Evolutionary conservation across 2,329 filamentous ascomycete genomes (phyloP).

Genomic region (Phialocephala sp.): DNA sequence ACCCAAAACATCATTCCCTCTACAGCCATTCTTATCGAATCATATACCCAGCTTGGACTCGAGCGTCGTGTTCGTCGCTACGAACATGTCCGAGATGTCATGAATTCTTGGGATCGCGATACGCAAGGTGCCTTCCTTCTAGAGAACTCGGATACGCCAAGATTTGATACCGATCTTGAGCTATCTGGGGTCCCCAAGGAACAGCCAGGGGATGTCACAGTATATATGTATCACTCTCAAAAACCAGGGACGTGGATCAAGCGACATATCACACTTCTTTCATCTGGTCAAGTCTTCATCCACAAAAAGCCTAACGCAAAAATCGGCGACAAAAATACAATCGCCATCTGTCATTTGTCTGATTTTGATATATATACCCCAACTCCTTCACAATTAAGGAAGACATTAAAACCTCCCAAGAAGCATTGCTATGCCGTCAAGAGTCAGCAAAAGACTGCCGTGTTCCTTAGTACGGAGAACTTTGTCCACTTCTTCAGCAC

Average conservation of each 20-base stretch:
- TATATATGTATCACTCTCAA: slow-evolving; percentile 81
- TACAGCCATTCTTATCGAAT: slow-evolving; percentile 76
- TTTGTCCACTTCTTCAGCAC: slow-evolving; percentile 93
- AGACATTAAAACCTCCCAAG: slow-evolving; percentile 81
- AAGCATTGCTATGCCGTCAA: slow-evolving; percentile 87
- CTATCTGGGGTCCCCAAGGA: slow-evolving; percentile 66
- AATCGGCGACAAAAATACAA: slow-evolving; percentile 66
- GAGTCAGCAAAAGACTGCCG: slow-evolving; percentile 84
- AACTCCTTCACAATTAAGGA: slow-evolving; percentile 68
- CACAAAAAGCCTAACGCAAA: slow-evolving; percentile 73
- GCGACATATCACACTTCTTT: slow-evolving; percentile 74
- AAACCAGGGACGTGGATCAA: slow-evolving; percentile 89
- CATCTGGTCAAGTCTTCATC: slow-evolving; percentile 73
- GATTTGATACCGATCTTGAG: slow-evolving; percentile 67
- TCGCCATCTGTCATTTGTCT: slow-evolving; percentile 80
- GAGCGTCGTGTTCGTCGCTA: slow-evolving; percentile 85
- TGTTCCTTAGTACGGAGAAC: slow-evolving; percentile 82
- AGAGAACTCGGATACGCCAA: slow-evolving; percentile 60
- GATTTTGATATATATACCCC: slow-evolving; percentile 93
- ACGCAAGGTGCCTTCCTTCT: slow-evolving; percentile 76
- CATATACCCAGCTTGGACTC: slow-evolving; percentile 75
- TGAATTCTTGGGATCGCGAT: slow-evolving; percentile 93
- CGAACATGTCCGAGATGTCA: slow-evolving; percentile 82
- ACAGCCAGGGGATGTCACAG: slow-evolving; percentile 68
- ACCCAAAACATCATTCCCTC: slow-evolving; percentile 67